A percentile compares a stretch with the other conserved stretches of the same genome.
Conservation (phyloP, 176 grass and related monocot genomes). For the Raddia guianensis region DNA sequence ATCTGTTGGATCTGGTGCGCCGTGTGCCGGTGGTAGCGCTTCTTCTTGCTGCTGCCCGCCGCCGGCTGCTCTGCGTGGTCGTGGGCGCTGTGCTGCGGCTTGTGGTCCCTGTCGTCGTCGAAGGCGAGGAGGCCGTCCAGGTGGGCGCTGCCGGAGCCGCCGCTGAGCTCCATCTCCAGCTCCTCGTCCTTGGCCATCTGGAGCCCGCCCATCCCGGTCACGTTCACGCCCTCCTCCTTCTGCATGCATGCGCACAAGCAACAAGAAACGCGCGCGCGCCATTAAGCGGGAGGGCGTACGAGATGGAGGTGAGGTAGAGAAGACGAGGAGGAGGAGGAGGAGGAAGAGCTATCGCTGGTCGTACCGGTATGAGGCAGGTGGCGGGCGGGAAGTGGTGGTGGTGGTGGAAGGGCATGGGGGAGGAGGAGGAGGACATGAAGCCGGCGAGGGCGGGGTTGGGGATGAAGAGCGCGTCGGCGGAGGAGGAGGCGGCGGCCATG, state of each 20-base stretch:
- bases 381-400: conserved; percentile 56
- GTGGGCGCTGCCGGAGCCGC: conserved; percentile 79
- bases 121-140: conserved; percentile 80
- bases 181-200: conserved; percentile 79
- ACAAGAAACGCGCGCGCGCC: too few species aligned
- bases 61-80: conserved; percentile 12
- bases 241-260: conserved; percentile 6
- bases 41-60: conserved; percentile 67
- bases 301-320: too few species aligned
- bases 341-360: too few species aligned
- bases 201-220: conserved; percentile 24
- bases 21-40: conserved; percentile 97
- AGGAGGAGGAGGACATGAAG: conserved; percentile 59
- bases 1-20: conserved; percentile 99
- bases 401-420: conserved; percentile 79
- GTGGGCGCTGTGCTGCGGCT: conserved; percentile 44
- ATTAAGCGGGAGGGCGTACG: too few species aligned
- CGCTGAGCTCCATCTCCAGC: conserved; percentile 66
- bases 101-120: conserved; percentile 67
- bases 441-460: conserved; percentile 65
- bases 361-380: too few species aligned
- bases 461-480: conserved; percentile 74
- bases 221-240: conserved; percentile 66
- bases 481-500: conserved; percentile 50
- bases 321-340: too few species aligned